Conservation (phyloP, 257 asterid species). For the Gynochthodes officinalis region DNA sequence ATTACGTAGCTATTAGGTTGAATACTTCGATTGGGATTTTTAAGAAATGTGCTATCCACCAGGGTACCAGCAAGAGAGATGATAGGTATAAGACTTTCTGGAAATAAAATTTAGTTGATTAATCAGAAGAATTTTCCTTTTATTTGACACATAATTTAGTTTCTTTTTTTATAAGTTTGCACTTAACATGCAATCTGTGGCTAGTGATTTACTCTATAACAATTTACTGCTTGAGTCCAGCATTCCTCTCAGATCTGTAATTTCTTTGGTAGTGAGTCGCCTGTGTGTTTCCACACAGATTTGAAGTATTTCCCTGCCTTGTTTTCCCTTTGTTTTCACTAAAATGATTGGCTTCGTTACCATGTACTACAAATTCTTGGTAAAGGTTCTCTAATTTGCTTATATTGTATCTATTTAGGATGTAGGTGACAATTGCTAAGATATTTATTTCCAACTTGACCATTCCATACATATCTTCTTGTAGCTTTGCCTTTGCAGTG, state of each 20-base stretch:
- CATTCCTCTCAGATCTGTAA: not conserved
- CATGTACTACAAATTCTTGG: not conserved
- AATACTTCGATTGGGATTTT: too few species aligned
- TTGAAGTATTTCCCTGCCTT: not conserved
- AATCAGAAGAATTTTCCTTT: not conserved
- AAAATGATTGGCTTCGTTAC: not conserved
- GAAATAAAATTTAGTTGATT: too few species aligned
- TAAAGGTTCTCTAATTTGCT: not conserved
- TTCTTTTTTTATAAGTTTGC: not conserved
- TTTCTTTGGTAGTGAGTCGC: not conserved
- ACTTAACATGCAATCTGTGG: not conserved
- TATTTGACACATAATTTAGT: not conserved
- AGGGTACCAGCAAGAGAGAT: not conserved
- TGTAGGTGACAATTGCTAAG: constrained; percentile 6
- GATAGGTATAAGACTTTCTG: not conserved
- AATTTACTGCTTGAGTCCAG: not conserved
- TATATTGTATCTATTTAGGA: constrained; percentile 13
- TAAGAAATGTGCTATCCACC: not conserved
- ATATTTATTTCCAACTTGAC: not conserved
- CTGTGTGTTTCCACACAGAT: not conserved
- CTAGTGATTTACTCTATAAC: not conserved
- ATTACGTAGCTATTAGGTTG: too few species aligned
- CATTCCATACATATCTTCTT: constrained; percentile 10
- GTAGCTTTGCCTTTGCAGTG: constrained; percentile 2
- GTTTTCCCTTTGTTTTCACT: not conserved